Evolutionary conservation across 2,329 filamentous ascomycete genomes (phyloP).

Genomic region (Pleurostoma richardsiae): DNA sequence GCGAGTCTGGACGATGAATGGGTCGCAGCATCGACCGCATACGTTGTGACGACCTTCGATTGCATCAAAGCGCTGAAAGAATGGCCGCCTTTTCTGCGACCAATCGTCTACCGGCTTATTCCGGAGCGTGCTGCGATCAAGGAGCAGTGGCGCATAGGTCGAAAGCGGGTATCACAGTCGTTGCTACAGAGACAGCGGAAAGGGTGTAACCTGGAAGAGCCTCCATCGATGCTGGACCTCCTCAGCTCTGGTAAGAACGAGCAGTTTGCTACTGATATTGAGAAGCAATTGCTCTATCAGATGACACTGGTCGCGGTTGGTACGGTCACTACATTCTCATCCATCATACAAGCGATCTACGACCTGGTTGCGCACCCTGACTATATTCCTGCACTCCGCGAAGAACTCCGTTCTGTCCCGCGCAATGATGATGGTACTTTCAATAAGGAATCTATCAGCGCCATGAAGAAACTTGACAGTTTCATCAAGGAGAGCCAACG

Average conservation of each 20-base stretch:
- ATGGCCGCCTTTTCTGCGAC: not conserved
- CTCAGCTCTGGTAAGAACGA: not conserved
- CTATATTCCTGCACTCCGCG: slow-evolving; percentile 41
- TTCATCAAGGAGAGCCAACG: slow-evolving; percentile 10
- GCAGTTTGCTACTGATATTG: not conserved
- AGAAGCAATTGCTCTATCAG: not conserved
- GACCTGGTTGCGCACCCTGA: slow-evolving; percentile 46
- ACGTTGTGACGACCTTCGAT: not conserved
- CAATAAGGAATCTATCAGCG: not conserved
- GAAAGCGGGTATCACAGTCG: not conserved
- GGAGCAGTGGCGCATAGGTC: not conserved
- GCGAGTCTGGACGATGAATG: not conserved
- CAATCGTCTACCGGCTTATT: not conserved
- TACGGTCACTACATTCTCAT: not conserved
- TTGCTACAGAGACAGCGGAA: not conserved
- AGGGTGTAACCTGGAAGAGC: not conserved
- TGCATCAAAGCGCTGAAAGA: not conserved
- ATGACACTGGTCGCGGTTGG: not conserved
- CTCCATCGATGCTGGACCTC: not conserved
- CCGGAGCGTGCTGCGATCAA: not conserved
- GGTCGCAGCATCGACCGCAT: not conserved
- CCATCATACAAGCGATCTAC: slow-evolving; percentile 43
- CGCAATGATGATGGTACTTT: not conserved
- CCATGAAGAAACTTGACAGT: slow-evolving; percentile 11
- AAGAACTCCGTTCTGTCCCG: slow-evolving; percentile 37